Conservation (phyloP, 2,329 filamentous ascomycete genomes). For the Lachnellula arida region DNA sequence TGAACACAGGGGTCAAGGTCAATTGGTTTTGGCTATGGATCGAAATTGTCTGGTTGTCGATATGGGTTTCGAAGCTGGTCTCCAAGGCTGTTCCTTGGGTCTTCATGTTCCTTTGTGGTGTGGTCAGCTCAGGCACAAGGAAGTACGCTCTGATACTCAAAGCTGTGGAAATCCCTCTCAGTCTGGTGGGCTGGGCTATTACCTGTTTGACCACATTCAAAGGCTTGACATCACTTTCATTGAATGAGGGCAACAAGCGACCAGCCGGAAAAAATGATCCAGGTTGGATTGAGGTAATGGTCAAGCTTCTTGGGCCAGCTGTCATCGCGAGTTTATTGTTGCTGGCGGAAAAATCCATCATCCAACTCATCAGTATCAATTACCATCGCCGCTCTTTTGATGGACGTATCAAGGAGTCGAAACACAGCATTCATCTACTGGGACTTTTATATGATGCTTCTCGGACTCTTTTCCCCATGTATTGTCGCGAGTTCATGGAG, state of each 20-base stretch:
- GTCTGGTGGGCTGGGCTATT: conserved; percentile 65
- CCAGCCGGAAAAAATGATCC: background rate
- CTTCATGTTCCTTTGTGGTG: conserved; percentile 66
- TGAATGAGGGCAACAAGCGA: conserved; percentile 9
- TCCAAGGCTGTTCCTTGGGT: conserved; percentile 54
- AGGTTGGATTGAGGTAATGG: conserved; percentile 54
- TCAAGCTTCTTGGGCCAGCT: conserved; percentile 60
- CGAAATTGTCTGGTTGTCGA: conserved; percentile 60
- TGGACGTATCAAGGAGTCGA: conserved; percentile 80
- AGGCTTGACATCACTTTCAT: conserved; percentile 41
- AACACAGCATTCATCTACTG: conserved; percentile 77
- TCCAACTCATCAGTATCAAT: conserved; percentile 79
- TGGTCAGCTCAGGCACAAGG: conserved; percentile 63
- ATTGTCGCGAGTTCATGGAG: conserved; percentile 83
- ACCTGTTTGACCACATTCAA: conserved; percentile 59
- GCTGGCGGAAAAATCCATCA: conserved; percentile 70
- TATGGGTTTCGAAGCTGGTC: conserved; percentile 64
- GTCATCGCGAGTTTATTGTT: conserved; percentile 67
- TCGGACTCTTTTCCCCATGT: conserved; percentile 81
- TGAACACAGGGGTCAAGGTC: conserved; percentile 42
- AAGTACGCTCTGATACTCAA: conserved; percentile 65
- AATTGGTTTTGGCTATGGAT: conserved; percentile 65
- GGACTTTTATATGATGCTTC: conserved; percentile 88
- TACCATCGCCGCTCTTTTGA: conserved; percentile 84
- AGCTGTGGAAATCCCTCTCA: conserved; percentile 61